Evolutionary conservation across 1,139 yeast genomes (phyloP), one percentile per base, ranked within the genome.

Genomic region (Taphrina wiesneri): DNA sequence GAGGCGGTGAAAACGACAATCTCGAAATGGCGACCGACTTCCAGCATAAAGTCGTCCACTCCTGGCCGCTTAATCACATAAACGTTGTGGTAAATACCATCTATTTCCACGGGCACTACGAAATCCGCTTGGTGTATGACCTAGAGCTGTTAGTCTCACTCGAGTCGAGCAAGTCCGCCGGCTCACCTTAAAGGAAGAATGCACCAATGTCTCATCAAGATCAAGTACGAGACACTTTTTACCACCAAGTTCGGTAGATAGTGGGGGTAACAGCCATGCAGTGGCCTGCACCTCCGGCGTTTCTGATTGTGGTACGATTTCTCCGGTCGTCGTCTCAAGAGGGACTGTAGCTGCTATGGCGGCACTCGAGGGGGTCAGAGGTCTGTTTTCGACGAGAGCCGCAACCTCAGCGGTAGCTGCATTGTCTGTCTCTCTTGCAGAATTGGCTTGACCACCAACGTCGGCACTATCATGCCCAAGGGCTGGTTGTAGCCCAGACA

Each of bases 31-130:
- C 90, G 82, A 28, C 98, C 96, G 57, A 93, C 96, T 70, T 84
- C 82, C 71, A 79, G 81, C 80, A 93, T 81, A 74, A 95, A 93
- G 74, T 90, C 96, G 76, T 93, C 99, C 61, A 95, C 99, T 0
- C 99, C 99, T 0, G 99, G 99, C 73, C 99, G 84, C 75, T 95
- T 93, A 67, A 92, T 90, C 36, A 93, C 99, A 75, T 91, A 93
- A 57, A 93, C 99, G 74, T 90, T 95, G 76, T 95, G 98, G 36
- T 87, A 82, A 76, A 89, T 95, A 73, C 87, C 87, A 74, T 93
- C 97, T 70, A 93, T 93, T 76, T 86, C 90, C 59, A 87, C 92
- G 9, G 97, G 96, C 64, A 95, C 90, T 60, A 95, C 96, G 78
- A 93, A 93, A 77, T 93, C 99, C 0, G 97, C 97, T 52, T 91